These are phyloP conservation scores for Sarocladium strictum DNA, from an alignment of 2,329 filamentous ascomycete species.

Conservation along the genomic window DNA sequence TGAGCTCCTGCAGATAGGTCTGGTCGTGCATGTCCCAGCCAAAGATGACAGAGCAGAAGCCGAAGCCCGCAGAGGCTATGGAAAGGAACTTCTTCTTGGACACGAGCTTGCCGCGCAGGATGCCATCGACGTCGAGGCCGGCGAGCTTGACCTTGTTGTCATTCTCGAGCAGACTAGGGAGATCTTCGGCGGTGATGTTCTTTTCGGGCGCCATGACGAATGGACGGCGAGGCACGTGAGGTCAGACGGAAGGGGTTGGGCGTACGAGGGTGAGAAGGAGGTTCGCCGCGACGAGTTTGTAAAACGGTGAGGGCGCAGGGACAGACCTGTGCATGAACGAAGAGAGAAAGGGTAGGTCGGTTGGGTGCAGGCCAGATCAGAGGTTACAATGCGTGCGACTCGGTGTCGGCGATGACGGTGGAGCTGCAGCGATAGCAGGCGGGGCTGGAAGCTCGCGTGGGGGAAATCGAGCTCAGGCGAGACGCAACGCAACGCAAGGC, in stretches of 20 bases:
- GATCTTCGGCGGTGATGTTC: constrained; percentile 52
- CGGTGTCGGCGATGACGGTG: not conserved
- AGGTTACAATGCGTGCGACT: not conserved
- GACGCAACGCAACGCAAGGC: too few species aligned
- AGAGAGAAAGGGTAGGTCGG: not conserved
- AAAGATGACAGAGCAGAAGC: constrained; percentile 91
- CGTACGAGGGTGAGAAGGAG: too few species aligned
- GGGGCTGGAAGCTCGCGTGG: not conserved
- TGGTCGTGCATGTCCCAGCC: constrained; percentile 97
- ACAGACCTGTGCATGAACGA: too few species aligned
- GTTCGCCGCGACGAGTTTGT: too few species aligned
- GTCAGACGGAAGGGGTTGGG: not conserved
- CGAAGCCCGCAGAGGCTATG: constrained; percentile 74
- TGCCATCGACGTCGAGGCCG: constrained; percentile 80
- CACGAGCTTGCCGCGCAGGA: constrained; percentile 83
- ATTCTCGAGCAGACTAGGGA: constrained; percentile 60
- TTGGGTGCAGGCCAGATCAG: not conserved
- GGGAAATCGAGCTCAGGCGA: not conserved
- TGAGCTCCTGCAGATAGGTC: constrained; percentile 80
- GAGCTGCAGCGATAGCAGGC: constrained; percentile 1
- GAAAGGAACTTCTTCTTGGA: constrained; percentile 91
- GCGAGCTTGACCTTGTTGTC: constrained; percentile 83
- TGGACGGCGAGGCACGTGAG: not conserved
- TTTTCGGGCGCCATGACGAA: constrained; percentile 21
- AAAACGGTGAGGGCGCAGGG: too few species aligned